Evolutionary conservation across 1,284 basidiomycete genomes (phyloP), one percentile per base, ranked within the genome.

Genomic region (Porodaedalea pini): DNA sequence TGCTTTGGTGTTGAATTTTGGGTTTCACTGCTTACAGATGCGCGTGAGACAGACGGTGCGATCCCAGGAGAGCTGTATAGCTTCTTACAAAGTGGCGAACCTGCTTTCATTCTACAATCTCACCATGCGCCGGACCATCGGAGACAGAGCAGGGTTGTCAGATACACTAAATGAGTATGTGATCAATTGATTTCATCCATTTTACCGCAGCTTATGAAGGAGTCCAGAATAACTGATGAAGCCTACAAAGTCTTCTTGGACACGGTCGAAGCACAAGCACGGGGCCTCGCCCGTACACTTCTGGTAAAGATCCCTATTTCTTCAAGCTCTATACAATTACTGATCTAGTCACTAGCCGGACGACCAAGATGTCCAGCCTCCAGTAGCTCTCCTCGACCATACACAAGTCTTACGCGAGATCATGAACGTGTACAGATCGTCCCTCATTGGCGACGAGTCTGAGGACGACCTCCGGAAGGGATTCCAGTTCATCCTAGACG

Each of bases 31-130:
- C 34, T 54, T 15, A 5, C 3, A 94, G 87, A 76, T 90, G 43
- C 84, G 96, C 21, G 88, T 98, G 32, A 84, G 93, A 67, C 95
- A 98, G 71, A 98, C 94, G 4, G 83, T 98, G 36, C 83, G 89
- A 50, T 90, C 86, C 3, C 95, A 98, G 70, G 94, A 98, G 70
- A 94, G 92, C 63, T 88, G 89, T 60, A 93, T 98, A 58, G 84
- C 89, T 51, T 83, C 90, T 0, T 98, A 96, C 74, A 92, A 92
- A 68, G 86, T 99, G 53, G 88, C 92, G 43, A 97, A 94, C 65
- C 76, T 98, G n/a, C 73, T 99, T 2, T 90, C 96, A 64, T 99
- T 98, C 69, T 99, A 98, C 71, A 78, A 88, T 68, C 71, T 92
- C 19, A 98, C 94, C 0, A 97, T 99, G 94, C 79, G 85, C 52